These are phyloP conservation scores for Neurospora sp. DNA, from an alignment of 495 filamentous ascomycete genomes.

Conservation along the genomic window DNA sequence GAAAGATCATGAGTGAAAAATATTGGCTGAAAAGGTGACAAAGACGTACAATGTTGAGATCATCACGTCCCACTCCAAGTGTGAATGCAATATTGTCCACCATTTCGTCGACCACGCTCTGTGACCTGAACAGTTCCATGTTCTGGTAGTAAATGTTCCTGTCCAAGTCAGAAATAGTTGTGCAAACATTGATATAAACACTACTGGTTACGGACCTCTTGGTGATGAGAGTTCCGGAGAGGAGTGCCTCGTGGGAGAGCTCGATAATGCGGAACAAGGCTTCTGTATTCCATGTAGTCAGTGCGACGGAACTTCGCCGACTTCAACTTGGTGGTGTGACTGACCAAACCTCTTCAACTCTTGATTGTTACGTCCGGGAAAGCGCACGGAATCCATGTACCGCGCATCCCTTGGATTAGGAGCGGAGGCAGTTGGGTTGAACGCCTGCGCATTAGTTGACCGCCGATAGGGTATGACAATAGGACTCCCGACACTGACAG, in stretches of 20 bases:
- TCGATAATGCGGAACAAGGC: constrained; percentile 57
- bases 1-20: not conserved
- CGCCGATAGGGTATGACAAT: constrained; percentile 35
- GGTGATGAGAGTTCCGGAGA: constrained; percentile 52
- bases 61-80: constrained; percentile 48
- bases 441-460: not conserved
- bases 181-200: not conserved
- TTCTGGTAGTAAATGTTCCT: constrained; percentile 92
- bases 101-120: constrained; percentile 62
- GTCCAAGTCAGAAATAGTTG: not conserved
- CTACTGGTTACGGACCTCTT: constrained; percentile 51
- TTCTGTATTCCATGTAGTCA: constrained; percentile 11
- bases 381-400: constrained; percentile 15
- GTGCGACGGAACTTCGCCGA: not conserved
- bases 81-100: constrained; percentile 83
- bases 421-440: not conserved
- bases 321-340: not conserved
- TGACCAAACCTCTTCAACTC: constrained; percentile 29
- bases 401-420: constrained; percentile 1
- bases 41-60: constrained; percentile 52
- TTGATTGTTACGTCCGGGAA: constrained; percentile 26
- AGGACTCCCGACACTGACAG: constrained; percentile 28
- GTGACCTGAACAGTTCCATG: constrained; percentile 65
- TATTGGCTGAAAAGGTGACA: not conserved
- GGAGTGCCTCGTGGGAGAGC: constrained; percentile 57